These are phyloP conservation scores for Erodium maritimum DNA, from an alignment of 345 rosid genomes.

Conservation along the genomic window DNA sequence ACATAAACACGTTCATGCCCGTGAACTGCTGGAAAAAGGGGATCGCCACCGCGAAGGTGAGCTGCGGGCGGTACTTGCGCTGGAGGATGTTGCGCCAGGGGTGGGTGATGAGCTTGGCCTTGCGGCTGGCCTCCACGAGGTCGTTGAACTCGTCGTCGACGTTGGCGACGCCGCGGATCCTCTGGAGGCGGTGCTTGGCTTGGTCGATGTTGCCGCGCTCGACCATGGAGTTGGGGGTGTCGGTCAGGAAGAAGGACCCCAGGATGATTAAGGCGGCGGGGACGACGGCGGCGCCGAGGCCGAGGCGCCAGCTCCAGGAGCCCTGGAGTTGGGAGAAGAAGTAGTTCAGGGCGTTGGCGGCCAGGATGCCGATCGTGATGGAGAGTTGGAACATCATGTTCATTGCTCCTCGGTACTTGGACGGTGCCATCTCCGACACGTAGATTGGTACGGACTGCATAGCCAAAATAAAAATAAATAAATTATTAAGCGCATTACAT, in stretches of 20 bases:
- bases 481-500: background rate
- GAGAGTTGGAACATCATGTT: constrained; percentile 20
- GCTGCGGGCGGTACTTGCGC: constrained; percentile 25
- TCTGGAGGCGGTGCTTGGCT: constrained; percentile 16
- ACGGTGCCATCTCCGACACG: constrained; percentile 26
- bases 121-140: constrained; percentile 16
- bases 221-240: constrained; percentile 29
- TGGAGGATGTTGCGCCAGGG: constrained; percentile 17
- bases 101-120: constrained; percentile 13
- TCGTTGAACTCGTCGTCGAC: constrained; percentile 31
- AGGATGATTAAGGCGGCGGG: constrained; percentile 14
- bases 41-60: constrained; percentile 19
- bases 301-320: constrained; percentile 19
- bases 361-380: constrained; percentile 23
- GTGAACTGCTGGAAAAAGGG: constrained; percentile 30
- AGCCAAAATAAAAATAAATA: background rate
- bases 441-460: constrained; percentile 27
- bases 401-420: constrained; percentile 19
- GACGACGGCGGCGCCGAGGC: constrained; percentile 23
- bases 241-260: constrained; percentile 14
- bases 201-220: constrained; percentile 15
- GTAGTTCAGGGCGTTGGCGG: constrained; percentile 23
- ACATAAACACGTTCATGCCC: constrained; percentile 32
- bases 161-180: constrained; percentile 14
- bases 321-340: constrained; percentile 8